phyloP scores from a whole-genome alignment of 345 rosid species.

The Punica granatum region DNA sequence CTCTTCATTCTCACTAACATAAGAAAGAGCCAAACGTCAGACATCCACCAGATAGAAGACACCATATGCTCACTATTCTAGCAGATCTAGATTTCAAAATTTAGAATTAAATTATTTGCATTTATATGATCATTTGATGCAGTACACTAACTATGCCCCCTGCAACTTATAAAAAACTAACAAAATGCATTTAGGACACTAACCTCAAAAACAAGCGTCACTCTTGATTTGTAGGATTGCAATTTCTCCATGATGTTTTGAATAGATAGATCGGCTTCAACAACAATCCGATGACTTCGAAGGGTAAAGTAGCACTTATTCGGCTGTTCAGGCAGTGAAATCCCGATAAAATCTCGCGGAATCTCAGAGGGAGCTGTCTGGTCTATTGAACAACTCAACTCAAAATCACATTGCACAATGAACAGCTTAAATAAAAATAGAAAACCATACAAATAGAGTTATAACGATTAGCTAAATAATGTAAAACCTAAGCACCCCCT shows the following conservation, averaged over 20 bases:
- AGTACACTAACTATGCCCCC: background rate
- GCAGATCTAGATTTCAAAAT: background rate
- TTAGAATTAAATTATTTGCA: background rate
- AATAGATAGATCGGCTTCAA: constrained; percentile 75
- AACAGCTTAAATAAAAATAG: background rate
- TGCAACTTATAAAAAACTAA: background rate
- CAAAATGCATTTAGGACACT: background rate
- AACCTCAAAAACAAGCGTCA: constrained; percentile 74
- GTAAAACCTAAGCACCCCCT: background rate
- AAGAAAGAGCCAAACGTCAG: background rate
- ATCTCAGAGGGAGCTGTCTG: constrained; percentile 40
- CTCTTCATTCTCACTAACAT: background rate
- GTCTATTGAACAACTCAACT: constrained; percentile 23
- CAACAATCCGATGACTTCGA: constrained; percentile 53
- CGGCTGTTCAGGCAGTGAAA: constrained; percentile 71
- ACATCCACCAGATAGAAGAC: background rate
- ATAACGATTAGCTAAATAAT: background rate
- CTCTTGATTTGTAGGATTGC: constrained; percentile 78
- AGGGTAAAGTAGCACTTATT: constrained; percentile 71
- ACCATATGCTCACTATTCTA: background rate
- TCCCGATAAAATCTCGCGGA: constrained; percentile 79
- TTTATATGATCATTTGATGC: background rate
- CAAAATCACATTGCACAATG: background rate
- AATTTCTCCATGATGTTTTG: constrained; percentile 90
- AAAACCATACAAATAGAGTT: background rate